Evolutionary conservation across 805 yeast species (phyloP).

Genomic region (Yarrowia porcina): DNA sequence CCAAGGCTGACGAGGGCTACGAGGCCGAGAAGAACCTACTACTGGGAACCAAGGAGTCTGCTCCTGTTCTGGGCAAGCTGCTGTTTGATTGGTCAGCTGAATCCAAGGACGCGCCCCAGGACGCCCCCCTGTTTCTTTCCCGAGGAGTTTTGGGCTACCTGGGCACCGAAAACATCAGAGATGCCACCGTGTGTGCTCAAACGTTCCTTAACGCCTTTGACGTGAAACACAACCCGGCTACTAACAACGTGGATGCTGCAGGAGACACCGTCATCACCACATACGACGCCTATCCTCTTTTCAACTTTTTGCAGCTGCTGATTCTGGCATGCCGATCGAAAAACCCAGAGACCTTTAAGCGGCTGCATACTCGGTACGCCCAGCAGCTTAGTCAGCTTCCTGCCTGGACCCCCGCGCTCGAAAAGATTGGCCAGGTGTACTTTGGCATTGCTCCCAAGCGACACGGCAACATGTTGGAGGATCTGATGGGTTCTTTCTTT

Average conservation of each 20-base stretch:
- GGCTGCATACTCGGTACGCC: constrained; percentile 52
- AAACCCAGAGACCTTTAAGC: constrained; percentile 51
- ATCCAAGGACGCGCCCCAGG: constrained; percentile 34
- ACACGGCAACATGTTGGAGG: constrained; percentile 58
- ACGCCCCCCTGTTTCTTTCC: constrained; percentile 40
- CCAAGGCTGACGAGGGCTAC: constrained; percentile 46
- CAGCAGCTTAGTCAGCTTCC: constrained; percentile 35
- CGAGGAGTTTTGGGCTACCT: constrained; percentile 77
- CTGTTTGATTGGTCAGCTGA: constrained; percentile 48
- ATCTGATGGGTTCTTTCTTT: constrained; percentile 71
- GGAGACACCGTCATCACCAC: constrained; percentile 40
- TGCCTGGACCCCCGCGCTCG: constrained; percentile 48
- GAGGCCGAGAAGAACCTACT: constrained; percentile 74
- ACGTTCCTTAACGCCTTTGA: constrained; percentile 43
- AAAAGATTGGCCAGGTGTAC: constrained; percentile 57
- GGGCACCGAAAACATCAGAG: constrained; percentile 61
- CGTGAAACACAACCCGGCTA: constrained; percentile 34
- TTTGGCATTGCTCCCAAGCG: constrained; percentile 56
- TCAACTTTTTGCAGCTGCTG: constrained; percentile 70
- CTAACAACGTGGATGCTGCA: constrained; percentile 31
- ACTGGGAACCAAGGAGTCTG: constrained; percentile 56
- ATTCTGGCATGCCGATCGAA: constrained; percentile 55
- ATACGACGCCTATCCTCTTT: constrained; percentile 45
- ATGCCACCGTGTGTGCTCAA: constrained; percentile 41
- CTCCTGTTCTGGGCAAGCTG: constrained; percentile 47